Conservation (phyloP, 257 asterid genomes). For the Solanum pennellii region DNA sequence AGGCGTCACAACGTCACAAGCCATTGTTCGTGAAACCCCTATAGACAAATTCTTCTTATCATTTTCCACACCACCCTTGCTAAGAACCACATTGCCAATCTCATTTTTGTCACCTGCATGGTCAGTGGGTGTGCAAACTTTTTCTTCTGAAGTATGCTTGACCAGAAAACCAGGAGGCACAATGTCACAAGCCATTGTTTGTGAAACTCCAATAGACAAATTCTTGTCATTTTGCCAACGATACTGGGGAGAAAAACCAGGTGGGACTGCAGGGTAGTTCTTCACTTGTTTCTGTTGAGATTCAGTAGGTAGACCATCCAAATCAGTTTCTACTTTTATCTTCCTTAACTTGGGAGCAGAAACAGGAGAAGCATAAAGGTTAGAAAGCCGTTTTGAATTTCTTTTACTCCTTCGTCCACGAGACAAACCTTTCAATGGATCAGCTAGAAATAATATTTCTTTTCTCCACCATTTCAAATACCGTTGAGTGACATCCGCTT, state of each 20-base stretch:
- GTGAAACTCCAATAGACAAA: background rate
- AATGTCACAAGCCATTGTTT: background rate
- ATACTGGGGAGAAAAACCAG: conserved; percentile 6
- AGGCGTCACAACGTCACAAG: background rate
- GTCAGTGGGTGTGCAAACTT: background rate
- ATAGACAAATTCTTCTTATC: background rate
- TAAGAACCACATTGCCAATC: background rate
- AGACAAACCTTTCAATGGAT: background rate
- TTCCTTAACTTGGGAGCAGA: background rate
- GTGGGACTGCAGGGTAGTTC: background rate
- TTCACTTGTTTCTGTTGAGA: background rate
- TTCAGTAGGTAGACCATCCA: background rate
- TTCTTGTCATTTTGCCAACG: background rate
- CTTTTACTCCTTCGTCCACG: conserved; percentile 7
- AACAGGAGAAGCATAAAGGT: background rate
- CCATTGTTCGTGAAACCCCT: background rate
- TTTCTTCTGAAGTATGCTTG: background rate
- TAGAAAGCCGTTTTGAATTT: background rate
- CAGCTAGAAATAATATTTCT: conserved; percentile 1
- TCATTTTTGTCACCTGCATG: background rate
- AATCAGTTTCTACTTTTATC: background rate
- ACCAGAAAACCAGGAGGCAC: background rate
- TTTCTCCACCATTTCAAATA: conserved; percentile 31
- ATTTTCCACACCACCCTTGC: background rate
- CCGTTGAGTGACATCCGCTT: conserved; percentile 9